Conservation (phyloP, 2,329 filamentous ascomycete species). For the Clonostachys sp. region DNA sequence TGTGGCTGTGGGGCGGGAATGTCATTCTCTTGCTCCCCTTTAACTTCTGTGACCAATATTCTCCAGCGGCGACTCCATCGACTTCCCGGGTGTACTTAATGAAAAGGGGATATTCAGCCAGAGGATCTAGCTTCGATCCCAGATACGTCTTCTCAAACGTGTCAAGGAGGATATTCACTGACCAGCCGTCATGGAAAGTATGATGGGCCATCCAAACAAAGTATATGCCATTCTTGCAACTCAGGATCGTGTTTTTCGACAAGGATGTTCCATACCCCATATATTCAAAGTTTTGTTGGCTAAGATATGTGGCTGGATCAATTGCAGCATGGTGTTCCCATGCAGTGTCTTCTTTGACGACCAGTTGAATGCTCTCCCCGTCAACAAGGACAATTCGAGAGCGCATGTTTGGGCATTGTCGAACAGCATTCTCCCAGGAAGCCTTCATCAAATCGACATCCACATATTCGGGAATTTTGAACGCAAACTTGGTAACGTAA, state of each 20-base stretch:
- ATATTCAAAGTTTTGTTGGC: background rate
- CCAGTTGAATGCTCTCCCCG: background rate
- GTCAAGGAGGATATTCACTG: slow-evolving; percentile 4
- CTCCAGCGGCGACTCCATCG: background rate
- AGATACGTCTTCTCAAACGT: slow-evolving; percentile 3
- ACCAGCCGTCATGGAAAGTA: slow-evolving; percentile 18
- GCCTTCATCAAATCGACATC: slow-evolving; percentile 7
- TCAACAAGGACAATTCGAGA: slow-evolving; percentile 8
- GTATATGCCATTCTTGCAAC: background rate
- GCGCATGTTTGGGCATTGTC: slow-evolving; percentile 8
- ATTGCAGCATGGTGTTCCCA: background rate
- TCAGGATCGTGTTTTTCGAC: background rate
- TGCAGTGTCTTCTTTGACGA: background rate
- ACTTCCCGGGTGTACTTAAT: slow-evolving; percentile 1
- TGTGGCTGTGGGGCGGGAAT: background rate
- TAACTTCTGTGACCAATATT: background rate
- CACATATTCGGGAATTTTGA: background rate
- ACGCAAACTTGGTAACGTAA: slow-evolving; percentile 1
- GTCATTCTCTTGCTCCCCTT: background rate
- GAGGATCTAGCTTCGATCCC: background rate
- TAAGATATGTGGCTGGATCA: background rate
- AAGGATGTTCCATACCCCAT: background rate
- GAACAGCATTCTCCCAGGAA: slow-evolving; percentile 9
- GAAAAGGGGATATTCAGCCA: slow-evolving; percentile 5
- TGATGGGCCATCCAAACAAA: slow-evolving; percentile 18